Evolutionary conservation across 1,139 yeast species (phyloP).

Genomic region (Blastobotrys arbuscula): DNA sequence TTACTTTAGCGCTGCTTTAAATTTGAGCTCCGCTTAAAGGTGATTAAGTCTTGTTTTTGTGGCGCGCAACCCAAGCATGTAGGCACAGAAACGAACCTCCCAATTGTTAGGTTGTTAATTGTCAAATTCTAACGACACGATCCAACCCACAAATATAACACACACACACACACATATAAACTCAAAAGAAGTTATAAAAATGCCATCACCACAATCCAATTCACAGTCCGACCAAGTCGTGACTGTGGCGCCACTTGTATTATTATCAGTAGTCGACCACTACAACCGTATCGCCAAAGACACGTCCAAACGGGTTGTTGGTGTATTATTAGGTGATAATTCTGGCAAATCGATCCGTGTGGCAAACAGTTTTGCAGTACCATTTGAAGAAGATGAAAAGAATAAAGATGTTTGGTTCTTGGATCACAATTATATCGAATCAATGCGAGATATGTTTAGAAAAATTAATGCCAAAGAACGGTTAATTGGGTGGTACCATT

Average conservation of each 20-base stretch:
- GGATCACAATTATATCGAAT: constrained; percentile 93
- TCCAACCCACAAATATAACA: background rate
- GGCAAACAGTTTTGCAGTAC: constrained; percentile 53
- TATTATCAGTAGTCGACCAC: constrained; percentile 92
- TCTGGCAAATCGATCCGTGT: constrained; percentile 40
- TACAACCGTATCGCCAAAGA: constrained; percentile 76
- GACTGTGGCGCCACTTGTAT: constrained; percentile 91
- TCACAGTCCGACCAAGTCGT: constrained; percentile 43
- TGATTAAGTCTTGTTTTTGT: too few relatives aligned
- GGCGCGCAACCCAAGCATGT: too few relatives aligned
- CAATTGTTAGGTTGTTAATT: too few relatives aligned
- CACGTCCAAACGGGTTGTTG: constrained; percentile 79
- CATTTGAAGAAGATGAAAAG: constrained; percentile 94
- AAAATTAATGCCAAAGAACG: constrained; percentile 96
- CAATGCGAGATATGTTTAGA: constrained; percentile 97
- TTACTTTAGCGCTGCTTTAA: too few relatives aligned
- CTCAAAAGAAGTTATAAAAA: background rate
- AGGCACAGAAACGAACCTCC: too few relatives aligned
- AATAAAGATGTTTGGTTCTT: constrained; percentile 95
- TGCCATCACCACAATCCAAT: constrained; percentile 3
- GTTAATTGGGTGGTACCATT: constrained; percentile 97
- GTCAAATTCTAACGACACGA: background rate
- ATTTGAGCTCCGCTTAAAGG: too few relatives aligned
- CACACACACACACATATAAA: too few relatives aligned
- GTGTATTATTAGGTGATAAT: constrained; percentile 86